phyloP scores from a whole-genome alignment of 352 stramenopile species.

The Pythium dissimile region DNA sequence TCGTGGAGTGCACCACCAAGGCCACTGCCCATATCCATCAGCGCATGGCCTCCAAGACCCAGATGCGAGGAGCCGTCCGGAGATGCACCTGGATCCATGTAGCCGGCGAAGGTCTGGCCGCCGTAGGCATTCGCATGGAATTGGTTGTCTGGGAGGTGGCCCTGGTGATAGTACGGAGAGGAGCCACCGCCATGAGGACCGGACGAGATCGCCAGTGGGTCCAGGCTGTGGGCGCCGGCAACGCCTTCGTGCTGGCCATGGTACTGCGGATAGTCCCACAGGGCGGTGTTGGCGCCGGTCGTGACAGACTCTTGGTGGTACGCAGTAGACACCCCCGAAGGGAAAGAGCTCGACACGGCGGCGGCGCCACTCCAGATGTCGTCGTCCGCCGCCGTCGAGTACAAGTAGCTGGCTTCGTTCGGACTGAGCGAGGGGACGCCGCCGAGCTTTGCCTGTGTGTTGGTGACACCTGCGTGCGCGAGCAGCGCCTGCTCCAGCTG shows the following conservation, averaged over 20 bases:
- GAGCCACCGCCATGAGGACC: not conserved
- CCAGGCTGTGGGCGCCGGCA: not conserved
- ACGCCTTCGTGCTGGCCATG: conserved; percentile 6
- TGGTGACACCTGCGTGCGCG: conserved; percentile 2
- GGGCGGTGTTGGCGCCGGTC: not conserved
- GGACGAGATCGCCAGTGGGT: not conserved
- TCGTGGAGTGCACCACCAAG: conserved; percentile 21
- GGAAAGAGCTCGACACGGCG: conserved; percentile 18
- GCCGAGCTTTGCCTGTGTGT: not conserved
- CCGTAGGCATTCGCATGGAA: conserved; percentile 8
- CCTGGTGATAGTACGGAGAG: conserved; percentile 14
- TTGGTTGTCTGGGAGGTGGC: conserved; percentile 10
- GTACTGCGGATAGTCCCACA: conserved; percentile 25
- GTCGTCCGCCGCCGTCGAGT: conserved; percentile 13
- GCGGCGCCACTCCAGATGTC: conserved; percentile 17
- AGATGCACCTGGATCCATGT: conserved; percentile 15
- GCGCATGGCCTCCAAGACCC: conserved; percentile 2
- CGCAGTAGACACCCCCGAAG: not conserved
- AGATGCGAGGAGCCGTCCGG: conserved; percentile 7
- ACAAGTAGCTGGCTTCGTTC: conserved; percentile 21
- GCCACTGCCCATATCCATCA: conserved; percentile 14
- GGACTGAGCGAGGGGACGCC: conserved; percentile 1
- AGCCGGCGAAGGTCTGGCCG: conserved; percentile 8
- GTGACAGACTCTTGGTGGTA: conserved; percentile 22
- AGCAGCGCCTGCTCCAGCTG: conserved; percentile 54